Conservation (phyloP, 2,329 filamentous ascomycete genomes). For the Neobulgaria alba region DNA sequence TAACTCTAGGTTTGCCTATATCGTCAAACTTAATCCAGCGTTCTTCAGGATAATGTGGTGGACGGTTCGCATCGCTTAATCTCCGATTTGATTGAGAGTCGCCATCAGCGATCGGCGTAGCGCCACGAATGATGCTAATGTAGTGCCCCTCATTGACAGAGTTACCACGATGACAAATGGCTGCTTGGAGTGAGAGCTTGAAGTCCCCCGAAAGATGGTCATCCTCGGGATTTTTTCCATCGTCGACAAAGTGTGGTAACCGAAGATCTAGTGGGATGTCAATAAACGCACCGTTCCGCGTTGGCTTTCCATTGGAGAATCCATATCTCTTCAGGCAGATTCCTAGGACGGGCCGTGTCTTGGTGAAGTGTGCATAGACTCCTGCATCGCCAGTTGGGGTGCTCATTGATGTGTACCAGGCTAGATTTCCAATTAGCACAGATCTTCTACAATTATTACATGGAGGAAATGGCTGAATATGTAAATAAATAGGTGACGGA, state of each 20-base stretch:
- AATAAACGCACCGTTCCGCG: constrained; percentile 70
- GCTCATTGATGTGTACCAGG: constrained; percentile 68
- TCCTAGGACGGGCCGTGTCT: constrained; percentile 74
- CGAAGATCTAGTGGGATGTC: constrained; percentile 83
- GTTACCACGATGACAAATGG: constrained; percentile 84
- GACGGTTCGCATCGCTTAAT: constrained; percentile 34
- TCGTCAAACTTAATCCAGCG: constrained; percentile 94
- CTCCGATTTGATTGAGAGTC: constrained; percentile 45
- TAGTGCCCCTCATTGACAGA: constrained; percentile 89
- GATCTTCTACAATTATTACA: constrained; percentile 2
- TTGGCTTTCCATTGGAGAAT: constrained; percentile 61
- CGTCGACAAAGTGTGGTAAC: constrained; percentile 85
- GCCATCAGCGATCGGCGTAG: constrained; percentile 51
- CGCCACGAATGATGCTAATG: constrained; percentile 72
- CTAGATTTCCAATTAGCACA: constrained; percentile 39
- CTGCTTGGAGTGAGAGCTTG: constrained; percentile 82
- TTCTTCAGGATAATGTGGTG: constrained; percentile 59
- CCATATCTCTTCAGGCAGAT: constrained; percentile 90
- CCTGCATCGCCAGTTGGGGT: constrained; percentile 41
- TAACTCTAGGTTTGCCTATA: constrained; percentile 61
- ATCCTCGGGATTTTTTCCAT: constrained; percentile 52
- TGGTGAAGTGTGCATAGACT: constrained; percentile 80
- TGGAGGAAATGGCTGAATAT: constrained; percentile 16
- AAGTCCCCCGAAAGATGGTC: constrained; percentile 73
- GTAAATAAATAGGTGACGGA: constrained; percentile 38